Conservation (phyloP, 2,329 filamentous ascomycete genomes). For the Colletotrichum graminicola region DNA sequence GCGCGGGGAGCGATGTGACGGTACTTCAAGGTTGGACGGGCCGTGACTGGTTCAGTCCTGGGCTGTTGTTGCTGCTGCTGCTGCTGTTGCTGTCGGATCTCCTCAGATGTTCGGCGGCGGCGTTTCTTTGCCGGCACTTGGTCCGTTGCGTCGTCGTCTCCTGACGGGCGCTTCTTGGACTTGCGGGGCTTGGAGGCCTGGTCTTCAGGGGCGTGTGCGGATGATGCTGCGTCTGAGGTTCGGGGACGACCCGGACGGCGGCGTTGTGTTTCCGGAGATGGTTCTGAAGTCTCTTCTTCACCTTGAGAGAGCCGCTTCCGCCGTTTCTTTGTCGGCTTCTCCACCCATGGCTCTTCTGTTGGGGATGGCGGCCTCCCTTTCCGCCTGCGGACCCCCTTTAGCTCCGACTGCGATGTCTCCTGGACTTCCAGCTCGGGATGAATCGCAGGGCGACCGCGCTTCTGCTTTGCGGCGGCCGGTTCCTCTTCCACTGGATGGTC, state of each 20-base stretch:
- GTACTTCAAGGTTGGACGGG: constrained; percentile 54
- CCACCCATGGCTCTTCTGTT: background rate
- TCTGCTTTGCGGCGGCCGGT: constrained; percentile 3
- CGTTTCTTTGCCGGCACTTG: constrained; percentile 27
- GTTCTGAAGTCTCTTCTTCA: constrained; percentile 11
- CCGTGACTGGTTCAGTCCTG: constrained; percentile 12
- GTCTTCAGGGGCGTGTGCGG: constrained; percentile 40
- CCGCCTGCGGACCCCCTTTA: constrained; percentile 3
- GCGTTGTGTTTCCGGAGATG: constrained; percentile 34
- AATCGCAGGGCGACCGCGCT: constrained; percentile 17
- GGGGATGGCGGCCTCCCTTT: constrained; percentile 11
- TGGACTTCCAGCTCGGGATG: constrained; percentile 37
- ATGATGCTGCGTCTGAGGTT: constrained; percentile 26
- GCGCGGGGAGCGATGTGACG: constrained; percentile 64
- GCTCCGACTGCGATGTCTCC: background rate
- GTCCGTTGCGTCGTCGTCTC: background rate
- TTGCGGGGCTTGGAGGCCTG: constrained; percentile 29
- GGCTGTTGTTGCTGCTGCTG: constrained; percentile 21
- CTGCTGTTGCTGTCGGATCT: constrained; percentile 27
- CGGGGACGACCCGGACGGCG: constrained; percentile 42
- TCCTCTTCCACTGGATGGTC: constrained; percentile 36
- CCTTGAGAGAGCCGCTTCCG: constrained; percentile 18
- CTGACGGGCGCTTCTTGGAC: constrained; percentile 32
- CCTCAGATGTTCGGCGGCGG: constrained; percentile 27
- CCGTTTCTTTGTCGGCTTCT: constrained; percentile 27